Evolutionary conservation across 805 yeast genomes (phyloP).

Genomic region (Saccharomycopsis sp.): DNA sequence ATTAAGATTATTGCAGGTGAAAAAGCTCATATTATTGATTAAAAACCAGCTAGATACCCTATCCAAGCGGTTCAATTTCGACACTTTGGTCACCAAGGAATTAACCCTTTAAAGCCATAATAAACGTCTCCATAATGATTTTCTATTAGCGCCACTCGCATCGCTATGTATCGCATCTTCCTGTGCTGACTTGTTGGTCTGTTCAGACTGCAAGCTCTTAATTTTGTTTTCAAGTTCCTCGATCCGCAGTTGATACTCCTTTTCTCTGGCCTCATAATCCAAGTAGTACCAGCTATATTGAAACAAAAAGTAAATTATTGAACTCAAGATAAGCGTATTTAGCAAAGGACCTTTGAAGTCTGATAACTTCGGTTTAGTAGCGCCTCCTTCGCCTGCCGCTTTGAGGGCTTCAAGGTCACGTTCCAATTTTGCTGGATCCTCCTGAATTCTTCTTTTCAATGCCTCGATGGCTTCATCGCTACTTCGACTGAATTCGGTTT

Average conservation of each 20-base stretch:
- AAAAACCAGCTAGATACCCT: constrained; percentile 5
- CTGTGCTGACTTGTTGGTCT: not conserved
- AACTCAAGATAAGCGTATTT: constrained; percentile 28
- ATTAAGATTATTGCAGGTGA: constrained; percentile 5
- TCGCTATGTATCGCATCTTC: constrained; percentile 12
- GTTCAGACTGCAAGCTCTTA: not conserved
- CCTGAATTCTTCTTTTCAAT: constrained; percentile 5
- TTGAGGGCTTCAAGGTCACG: constrained; percentile 2
- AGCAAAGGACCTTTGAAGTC: constrained; percentile 32
- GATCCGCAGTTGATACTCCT: constrained; percentile 24
- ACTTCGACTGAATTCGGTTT: not conserved
- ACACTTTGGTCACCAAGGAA: not conserved
- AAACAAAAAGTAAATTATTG: constrained; percentile 28
- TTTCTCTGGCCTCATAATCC: constrained; percentile 28
- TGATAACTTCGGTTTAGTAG: constrained; percentile 26
- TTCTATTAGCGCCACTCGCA: not conserved
- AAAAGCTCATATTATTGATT: constrained; percentile 1
- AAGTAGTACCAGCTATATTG: constrained; percentile 31
- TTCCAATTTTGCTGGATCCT: constrained; percentile 9
- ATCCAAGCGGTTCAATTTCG: constrained; percentile 1
- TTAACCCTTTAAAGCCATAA: constrained; percentile 8
- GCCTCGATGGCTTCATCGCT: constrained; percentile 10
- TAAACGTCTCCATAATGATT: constrained; percentile 11
- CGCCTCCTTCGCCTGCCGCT: not conserved
- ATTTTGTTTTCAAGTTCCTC: constrained; percentile 9